phyloP scores from a whole-genome alignment of 2,329 filamentous ascomycete species.

The Tolypocladium endophyticum region DNA sequence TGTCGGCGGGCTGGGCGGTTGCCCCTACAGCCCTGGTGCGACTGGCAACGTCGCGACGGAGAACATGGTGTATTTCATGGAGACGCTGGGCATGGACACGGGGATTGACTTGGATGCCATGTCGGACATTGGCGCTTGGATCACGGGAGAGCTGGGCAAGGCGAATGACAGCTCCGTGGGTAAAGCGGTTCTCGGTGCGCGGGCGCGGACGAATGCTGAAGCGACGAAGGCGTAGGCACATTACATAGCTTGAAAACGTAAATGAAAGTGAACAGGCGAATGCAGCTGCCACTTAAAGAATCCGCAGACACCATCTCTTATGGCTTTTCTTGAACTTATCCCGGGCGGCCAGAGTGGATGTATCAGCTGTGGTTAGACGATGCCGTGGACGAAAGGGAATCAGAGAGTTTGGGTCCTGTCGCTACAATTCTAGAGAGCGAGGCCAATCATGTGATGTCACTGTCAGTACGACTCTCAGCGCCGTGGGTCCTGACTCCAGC shows the following conservation, averaged over 20 bases:
- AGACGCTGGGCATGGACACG: constrained; percentile 63
- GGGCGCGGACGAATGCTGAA: constrained; percentile 15
- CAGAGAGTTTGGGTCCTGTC: neutral
- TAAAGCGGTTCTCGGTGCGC: constrained; percentile 47
- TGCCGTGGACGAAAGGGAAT: neutral
- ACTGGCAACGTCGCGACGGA: constrained; percentile 83
- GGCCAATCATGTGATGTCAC: constrained; percentile 1
- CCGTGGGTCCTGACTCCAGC: constrained; percentile 10
- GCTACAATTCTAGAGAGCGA: neutral
- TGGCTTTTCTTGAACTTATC: neutral
- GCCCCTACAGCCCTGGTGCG: constrained; percentile 75
- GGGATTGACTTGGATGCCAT: constrained; percentile 60
- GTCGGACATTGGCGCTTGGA: constrained; percentile 62
- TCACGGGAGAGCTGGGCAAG: constrained; percentile 52
- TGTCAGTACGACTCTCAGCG: neutral
- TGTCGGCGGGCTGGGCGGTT: constrained; percentile 72
- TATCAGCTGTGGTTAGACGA: neutral
- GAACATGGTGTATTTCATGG: constrained; percentile 69
- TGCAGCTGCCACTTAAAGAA: neutral
- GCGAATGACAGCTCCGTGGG: constrained; percentile 57
- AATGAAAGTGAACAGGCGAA: neutral
- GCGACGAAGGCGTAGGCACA: neutral
- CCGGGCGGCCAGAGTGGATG: too few species aligned
- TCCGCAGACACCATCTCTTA: neutral
- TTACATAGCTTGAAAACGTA: neutral